Base-by-base conservation (phyloP, 2,329 filamentous ascomycete genomes). In the Trichophyton mentagrophytes region DNA sequence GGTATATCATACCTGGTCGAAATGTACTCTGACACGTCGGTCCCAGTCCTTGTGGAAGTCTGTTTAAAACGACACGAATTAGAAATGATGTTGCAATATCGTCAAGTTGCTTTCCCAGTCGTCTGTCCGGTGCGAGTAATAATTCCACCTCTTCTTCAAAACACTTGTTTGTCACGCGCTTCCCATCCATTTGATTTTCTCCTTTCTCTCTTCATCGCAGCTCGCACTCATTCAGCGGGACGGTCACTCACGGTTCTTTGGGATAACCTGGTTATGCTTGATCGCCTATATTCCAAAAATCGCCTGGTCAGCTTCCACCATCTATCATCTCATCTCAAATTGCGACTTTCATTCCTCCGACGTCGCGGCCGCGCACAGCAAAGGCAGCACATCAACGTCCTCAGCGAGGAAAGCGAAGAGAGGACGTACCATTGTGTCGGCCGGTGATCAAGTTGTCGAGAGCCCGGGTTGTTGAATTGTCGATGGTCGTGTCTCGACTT, bases 31-130 rank as follows among this genome's bases (percentile, higher is more conserved):
- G 77, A 99, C 93, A 82, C 91, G 89, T 82, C 90, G 89, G 82
- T 97, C 91, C 93, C 93, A 99, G 85, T 99, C 91, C 90, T 96
- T 96, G 82, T 90, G 91, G 89, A 96, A 96, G 79, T 96, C 89
- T 93, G 74, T 66, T 68, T 69, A 61, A 51, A 13, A 60, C 62
- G 65, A 64, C 69, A 67, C 11, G 53, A 51, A 66, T 73, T 66
- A 73, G 49, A 53, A 20, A 53, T 11, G 11, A 6, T 20, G 13
- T 30, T 25, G 49, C 40, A 44, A 44, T 42, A 36, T 57, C 5
- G 17, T 38, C 30, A 1, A 17, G 30, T 30, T 22, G 30, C 11
- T n/a, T 40, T 42, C 55, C 13, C n/a, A n/a, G 30, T 57, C 55
- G 15, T 57, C 40, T 33, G 33, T 13, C 11, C 33, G 33, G 11